Evolutionary conservation across 2,329 filamentous ascomycete species (phyloP).

Genomic region (Clarireedia paspali): DNA sequence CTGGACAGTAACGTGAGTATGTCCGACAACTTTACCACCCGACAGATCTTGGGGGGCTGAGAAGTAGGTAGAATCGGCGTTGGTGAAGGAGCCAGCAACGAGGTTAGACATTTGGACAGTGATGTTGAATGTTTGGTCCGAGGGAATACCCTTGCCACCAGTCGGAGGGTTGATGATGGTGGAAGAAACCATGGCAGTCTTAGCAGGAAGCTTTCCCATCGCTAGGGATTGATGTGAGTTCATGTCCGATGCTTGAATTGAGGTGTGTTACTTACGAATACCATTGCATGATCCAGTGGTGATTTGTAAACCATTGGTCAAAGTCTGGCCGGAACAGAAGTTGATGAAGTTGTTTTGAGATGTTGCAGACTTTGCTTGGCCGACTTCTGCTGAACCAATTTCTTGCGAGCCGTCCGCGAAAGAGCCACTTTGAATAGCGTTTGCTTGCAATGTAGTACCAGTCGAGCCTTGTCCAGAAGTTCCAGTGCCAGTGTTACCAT

Average conservation of each 20-base stretch:
- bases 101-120: constrained; percentile 31
- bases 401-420: constrained; percentile 13
- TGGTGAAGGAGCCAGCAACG: constrained; percentile 34
- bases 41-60: constrained; percentile 30
- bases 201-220: constrained; percentile 29
- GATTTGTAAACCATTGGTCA: constrained; percentile 53
- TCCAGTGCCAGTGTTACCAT: not conserved
- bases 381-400: constrained; percentile 22
- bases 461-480: constrained; percentile 6
- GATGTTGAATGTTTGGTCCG: constrained; percentile 28
- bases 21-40: constrained; percentile 31
- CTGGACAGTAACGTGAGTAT: constrained; percentile 34
- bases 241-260: constrained; percentile 13
- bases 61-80: constrained; percentile 33
- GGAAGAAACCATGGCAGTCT: constrained; percentile 26
- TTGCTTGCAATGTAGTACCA: constrained; percentile 17
- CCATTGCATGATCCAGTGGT: constrained; percentile 53
- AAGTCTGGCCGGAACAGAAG: constrained; percentile 28
- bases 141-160: constrained; percentile 15
- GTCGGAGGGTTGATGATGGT: constrained; percentile 23
- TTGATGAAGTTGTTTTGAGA: constrained; percentile 27
- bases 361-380: constrained; percentile 17
- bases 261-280: constrained; percentile 18
- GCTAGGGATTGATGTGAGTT: constrained; percentile 13
- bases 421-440: constrained; percentile 20